A percentile compares a stretch with the other conserved stretches of the same genome.
These are phyloP conservation scores for Ulota crispa DNA, from an alignment of 225 moss, liverwort and hornwort genomes.

Conservation along the genomic window DNA sequence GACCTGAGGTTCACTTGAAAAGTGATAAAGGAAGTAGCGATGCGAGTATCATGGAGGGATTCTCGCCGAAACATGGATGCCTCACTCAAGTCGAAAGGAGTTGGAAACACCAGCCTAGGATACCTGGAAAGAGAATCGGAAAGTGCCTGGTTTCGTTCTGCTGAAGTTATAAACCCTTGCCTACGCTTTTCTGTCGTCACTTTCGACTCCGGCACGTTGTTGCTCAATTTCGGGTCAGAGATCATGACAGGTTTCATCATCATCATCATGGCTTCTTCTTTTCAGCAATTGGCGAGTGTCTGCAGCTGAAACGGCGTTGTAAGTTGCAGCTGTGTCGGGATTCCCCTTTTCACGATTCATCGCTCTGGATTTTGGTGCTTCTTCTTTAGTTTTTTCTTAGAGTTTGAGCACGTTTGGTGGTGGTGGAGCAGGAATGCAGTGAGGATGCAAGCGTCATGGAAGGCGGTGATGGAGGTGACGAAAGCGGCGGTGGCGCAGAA, in stretches of 20 bases:
- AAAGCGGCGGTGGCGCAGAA: conserved; percentile 57
- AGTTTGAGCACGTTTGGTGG: background rate
- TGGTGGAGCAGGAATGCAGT: conserved; percentile 19
- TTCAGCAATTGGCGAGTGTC: background rate
- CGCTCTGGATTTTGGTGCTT: background rate
- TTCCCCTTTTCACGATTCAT: background rate
- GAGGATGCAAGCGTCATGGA: conserved; percentile 56
- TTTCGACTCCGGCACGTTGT: background rate
- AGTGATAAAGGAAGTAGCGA: background rate
- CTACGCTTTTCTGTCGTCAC: background rate
- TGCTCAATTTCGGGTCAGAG: conserved; percentile 1
- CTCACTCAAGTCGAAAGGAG: background rate
- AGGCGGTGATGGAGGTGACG: conserved; percentile 64
- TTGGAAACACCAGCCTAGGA: background rate
- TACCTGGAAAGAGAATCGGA: conserved; percentile 5
- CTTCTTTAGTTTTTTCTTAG: no score
- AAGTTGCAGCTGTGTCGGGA: background rate
- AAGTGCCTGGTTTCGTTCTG: background rate
- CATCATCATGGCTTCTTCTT: background rate
- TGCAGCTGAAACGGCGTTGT: conserved; percentile 19
- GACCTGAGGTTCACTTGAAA: background rate
- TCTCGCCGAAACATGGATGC: background rate
- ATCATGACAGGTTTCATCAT: background rate
- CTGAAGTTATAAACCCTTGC: conserved; percentile 33
- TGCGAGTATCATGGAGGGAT: background rate